Evolutionary conservation across 208 protist genomes (phyloP).

Genomic region (Entamoeba invadens): DNA sequence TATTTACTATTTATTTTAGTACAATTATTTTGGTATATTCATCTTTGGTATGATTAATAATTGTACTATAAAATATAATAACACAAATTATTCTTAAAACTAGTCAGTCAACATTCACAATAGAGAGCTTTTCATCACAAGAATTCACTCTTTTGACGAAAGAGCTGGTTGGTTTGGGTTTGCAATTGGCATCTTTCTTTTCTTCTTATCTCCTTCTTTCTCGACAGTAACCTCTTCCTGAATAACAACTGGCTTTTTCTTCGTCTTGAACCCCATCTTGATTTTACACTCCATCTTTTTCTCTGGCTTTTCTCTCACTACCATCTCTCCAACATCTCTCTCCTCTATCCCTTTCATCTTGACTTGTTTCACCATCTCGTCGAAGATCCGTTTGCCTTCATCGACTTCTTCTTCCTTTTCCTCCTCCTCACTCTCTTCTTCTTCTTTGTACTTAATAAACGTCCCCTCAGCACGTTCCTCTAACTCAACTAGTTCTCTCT

Average conservation of each 20-base stretch:
- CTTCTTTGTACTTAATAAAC: not conserved
- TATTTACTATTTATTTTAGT: too few relatives aligned
- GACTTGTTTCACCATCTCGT: not conserved
- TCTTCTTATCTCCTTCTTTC: not conserved
- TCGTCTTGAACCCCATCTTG: not conserved
- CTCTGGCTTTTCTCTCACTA: not conserved
- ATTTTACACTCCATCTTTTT: not conserved
- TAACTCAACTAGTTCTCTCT: conserved; percentile 19
- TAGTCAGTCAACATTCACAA: too few relatives aligned
- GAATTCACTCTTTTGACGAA: too few relatives aligned
- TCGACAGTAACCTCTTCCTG: not conserved
- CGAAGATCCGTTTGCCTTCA: not conserved
- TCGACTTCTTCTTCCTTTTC: not conserved
- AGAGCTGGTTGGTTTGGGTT: not conserved
- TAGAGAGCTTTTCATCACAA: too few relatives aligned
- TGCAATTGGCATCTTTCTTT: not conserved
- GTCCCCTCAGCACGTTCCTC: not conserved
- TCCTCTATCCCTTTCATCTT: not conserved
- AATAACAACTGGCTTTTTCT: not conserved
- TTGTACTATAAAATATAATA: too few relatives aligned
- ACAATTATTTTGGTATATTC: too few relatives aligned
- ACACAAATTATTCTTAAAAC: too few relatives aligned
- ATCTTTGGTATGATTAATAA: too few relatives aligned
- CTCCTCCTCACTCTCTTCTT: not conserved
- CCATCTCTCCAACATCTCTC: not conserved